Evolutionary conservation across 1,284 basidiomycete species (phyloP), one percentile per base, ranked within the genome.

Genomic region (Termitomyces sp.): DNA sequence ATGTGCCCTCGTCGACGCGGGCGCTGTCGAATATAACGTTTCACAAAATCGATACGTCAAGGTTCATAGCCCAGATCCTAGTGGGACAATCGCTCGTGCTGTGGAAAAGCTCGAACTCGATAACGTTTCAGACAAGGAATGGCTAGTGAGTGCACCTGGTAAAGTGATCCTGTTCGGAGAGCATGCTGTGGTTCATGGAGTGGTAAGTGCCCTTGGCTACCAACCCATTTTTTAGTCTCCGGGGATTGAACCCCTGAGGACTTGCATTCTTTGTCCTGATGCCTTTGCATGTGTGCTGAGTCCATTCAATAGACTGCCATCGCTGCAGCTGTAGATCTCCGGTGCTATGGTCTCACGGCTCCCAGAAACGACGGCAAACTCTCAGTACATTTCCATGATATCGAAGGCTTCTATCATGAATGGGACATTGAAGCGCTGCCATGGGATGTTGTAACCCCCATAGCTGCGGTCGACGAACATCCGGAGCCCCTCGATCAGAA

Each of bases 151-250:
- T 55, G 92, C 97, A 5, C 97, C 97, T 6, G 97, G 97, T 43
- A 99, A 99, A 71, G 92, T 99, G 59, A 99, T 99, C 62, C 72
- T 99, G 55, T 99, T 99, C 63, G 97, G 97, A 52, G 97, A 99
- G 73, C 97, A 99, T 72, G 97, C 97, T 15, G 97, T 99, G 52
- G 97, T 99, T 21, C 91, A 99, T 69, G 97, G 97, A 53, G 90
- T 95, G 53, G 92, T 93, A 69, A 79, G 90, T 83, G 13, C 26
- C 44, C 55, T 53, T 58, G 33, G 58, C 36, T 39, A 15, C 36
- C 38, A 28, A 30, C 41, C 36, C 24, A 50, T 17, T 42, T 6
- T 45, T 50, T 10, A 45, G 31, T 17, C 26, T 40, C 42, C 42
- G 21, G 52, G 50, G 17, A 55, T 43, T 13, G 26, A 31, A 39